Percentiles rank a stretch among this genome's conserved stretches.
phyloP scores from a whole-genome alignment of 371 early-diverging fungal genomes.

The Mortierella sp. region DNA sequence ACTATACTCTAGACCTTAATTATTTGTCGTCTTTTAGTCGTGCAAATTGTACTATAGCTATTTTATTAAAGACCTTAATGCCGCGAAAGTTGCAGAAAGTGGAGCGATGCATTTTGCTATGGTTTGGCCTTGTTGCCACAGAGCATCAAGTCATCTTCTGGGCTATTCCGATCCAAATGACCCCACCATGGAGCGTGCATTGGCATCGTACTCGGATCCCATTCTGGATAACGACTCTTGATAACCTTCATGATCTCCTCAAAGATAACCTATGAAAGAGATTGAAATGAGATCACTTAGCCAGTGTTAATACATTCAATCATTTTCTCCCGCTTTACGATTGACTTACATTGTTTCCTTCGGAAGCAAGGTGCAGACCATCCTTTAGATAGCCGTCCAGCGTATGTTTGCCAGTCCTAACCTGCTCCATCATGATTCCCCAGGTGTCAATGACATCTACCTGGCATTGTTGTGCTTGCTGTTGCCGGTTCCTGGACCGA shows the following conservation, averaged over 20 bases:
- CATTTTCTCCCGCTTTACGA: not conserved
- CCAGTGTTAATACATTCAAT: not conserved
- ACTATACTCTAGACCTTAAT: constrained; percentile 62
- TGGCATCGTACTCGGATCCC: constrained; percentile 56
- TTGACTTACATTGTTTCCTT: constrained; percentile 65
- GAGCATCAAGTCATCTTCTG: constrained; percentile 29
- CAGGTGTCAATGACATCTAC: constrained; percentile 41
- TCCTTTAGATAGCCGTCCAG: constrained; percentile 63
- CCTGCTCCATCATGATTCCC: constrained; percentile 18
- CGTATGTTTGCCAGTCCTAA: constrained; percentile 8
- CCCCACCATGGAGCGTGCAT: constrained; percentile 45
- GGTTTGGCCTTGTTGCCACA: constrained; percentile 24
- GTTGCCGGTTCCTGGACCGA: constrained; percentile 13
- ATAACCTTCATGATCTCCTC: constrained; percentile 55
- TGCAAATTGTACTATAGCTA: constrained; percentile 1
- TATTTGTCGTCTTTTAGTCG: not conserved
- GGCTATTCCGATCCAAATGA: constrained; percentile 34
- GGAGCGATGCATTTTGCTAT: too few species aligned
- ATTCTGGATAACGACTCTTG: constrained; percentile 52
- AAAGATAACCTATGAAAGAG: constrained; percentile 42
- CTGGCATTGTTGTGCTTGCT: constrained; percentile 4
- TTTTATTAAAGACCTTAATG: too few species aligned
- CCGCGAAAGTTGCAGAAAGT: too few species aligned
- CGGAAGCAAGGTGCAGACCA: constrained; percentile 72
- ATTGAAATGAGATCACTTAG: not conserved